Conservation (phyloP, 2,329 filamentous ascomycete genomes). For the Ramularia endophylla region DNA sequence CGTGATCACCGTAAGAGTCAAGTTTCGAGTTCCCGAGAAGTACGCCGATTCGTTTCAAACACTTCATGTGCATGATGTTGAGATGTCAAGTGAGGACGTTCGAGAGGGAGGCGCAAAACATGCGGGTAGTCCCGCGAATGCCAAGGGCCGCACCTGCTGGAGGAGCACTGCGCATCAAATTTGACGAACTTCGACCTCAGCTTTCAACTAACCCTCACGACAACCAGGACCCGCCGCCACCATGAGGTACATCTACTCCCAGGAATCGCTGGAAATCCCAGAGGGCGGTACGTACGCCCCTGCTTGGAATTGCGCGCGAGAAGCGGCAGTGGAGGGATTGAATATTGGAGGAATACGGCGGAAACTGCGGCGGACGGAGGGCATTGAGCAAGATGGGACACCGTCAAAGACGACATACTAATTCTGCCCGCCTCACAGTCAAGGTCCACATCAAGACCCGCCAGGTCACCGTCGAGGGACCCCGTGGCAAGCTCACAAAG, state of each 20-base stretch:
- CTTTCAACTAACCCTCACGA: neutral
- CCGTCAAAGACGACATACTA: neutral
- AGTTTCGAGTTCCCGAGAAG: too few relatives aligned
- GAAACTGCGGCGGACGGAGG: neutral
- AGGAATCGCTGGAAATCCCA: constrained; percentile 92
- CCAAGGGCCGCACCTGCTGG: too few relatives aligned
- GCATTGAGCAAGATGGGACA: constrained; percentile 1
- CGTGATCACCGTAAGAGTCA: too few relatives aligned
- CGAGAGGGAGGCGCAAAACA: too few relatives aligned
- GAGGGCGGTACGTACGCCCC: constrained; percentile 75
- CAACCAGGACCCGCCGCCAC: constrained; percentile 47
- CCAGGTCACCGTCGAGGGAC: constrained; percentile 93
- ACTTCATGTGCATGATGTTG: too few relatives aligned
- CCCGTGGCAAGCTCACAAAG: constrained; percentile 95
- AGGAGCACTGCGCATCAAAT: too few relatives aligned
- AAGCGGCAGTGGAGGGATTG: constrained; percentile 4
- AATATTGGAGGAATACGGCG: neutral
- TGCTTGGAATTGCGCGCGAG: constrained; percentile 1
- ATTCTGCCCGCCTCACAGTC: constrained; percentile 53
- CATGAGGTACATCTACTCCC: constrained; percentile 99
- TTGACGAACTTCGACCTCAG: too few relatives aligned
- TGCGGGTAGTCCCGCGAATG: too few relatives aligned
- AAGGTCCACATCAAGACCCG: constrained; percentile 97
- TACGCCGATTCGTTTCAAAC: too few relatives aligned
- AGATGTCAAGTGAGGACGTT: too few relatives aligned